These are phyloP conservation scores for Dactylorhiza incarnata DNA, from an alignment of 106 monocot species.

Conservation along the genomic window DNA sequence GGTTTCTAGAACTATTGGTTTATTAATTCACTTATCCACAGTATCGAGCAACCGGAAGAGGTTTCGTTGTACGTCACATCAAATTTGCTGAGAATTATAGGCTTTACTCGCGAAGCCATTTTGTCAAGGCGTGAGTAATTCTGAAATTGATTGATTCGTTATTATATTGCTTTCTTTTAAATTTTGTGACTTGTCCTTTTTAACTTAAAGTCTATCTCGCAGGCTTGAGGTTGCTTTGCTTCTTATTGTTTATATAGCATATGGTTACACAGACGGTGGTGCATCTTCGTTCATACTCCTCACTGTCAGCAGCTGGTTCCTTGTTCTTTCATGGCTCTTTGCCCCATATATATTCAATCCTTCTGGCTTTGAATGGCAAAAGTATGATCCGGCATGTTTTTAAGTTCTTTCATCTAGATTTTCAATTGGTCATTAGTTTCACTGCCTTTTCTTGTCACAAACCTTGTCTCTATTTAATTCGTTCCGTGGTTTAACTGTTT, in stretches of 20 bases:
- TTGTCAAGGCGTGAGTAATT: slow-evolving; percentile 86
- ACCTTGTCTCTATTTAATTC: neutral
- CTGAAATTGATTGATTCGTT: neutral
- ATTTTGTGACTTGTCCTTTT: neutral
- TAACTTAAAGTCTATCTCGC: slow-evolving; percentile 11
- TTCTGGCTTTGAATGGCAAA: slow-evolving; percentile 98
- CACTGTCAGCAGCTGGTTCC: slow-evolving; percentile 90
- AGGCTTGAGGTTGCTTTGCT: slow-evolving; percentile 89
- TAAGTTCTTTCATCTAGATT: neutral
- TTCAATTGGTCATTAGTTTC: neutral
- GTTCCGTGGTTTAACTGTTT: neutral
- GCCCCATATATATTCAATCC: slow-evolving; percentile 97
- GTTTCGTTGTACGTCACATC: slow-evolving; percentile 91
- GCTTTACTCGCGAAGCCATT: slow-evolving; percentile 84
- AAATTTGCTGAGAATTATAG: slow-evolving; percentile 95
- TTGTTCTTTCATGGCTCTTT: slow-evolving; percentile 94
- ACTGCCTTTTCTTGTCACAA: neutral
- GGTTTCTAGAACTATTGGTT: neutral
- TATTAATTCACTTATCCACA: slow-evolving; percentile 23
- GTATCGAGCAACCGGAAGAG: slow-evolving; percentile 97
- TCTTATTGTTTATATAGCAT: slow-evolving; percentile 86
- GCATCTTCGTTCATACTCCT: slow-evolving; percentile 69
- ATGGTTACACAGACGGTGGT: slow-evolving; percentile 73
- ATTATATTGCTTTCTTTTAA: neutral
- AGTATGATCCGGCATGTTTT: slow-evolving; percentile 37